Evolutionary conservation across 257 asterid species (phyloP), one percentile per base, ranked within the genome.

Genomic region (Apocynum venetum): DNA sequence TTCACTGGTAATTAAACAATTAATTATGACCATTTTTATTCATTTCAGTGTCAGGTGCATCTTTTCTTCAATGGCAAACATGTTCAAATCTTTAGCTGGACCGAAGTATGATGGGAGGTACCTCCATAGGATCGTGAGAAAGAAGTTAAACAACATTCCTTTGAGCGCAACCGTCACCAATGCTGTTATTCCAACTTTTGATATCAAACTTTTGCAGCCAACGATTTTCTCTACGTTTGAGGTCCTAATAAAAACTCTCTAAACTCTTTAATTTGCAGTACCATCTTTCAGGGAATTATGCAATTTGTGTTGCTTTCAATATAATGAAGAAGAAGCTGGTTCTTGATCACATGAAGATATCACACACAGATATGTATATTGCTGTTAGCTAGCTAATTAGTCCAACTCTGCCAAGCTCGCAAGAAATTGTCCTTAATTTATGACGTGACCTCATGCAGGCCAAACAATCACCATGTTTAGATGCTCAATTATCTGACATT

Each of bases 401-500:
- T 44, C 47, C 47, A 44, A 44, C 47, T 44, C 47, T 44, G 49
- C 49, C 53, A 49, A 49, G 7, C 2, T 49, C 53, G 7, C 11
- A 8, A 7, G 10, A 49, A 11, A 4, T 49, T 49, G 53, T 49
- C 53, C 8, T 6, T 48, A 10, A 13, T 52, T 52, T 14, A 3
- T 52, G 15, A 52, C 56, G 6, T 53, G n/a, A 14, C 44, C 10
- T 14, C 19, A 68, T 47, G n/a, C 25, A 91, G 92, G 92, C 87
- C 2, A 85, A 31, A 53, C 80, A 80, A 76, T 56, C 79, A 4
- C 76, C 88, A 7, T 36, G 83, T 40, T 46, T 86, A 46, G 84
- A 91, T 83, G 94, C 94, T 6, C 83, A 82, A 41, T 80, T 91
- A 52, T 79, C 91, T 0, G 96, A 91, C 79, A 86, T 89, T 40